A percentile compares a stretch with the other conserved stretches of the same genome.
Conservation (phyloP, 805 yeast genomes). For the Tetrapisispora fleetii region DNA sequence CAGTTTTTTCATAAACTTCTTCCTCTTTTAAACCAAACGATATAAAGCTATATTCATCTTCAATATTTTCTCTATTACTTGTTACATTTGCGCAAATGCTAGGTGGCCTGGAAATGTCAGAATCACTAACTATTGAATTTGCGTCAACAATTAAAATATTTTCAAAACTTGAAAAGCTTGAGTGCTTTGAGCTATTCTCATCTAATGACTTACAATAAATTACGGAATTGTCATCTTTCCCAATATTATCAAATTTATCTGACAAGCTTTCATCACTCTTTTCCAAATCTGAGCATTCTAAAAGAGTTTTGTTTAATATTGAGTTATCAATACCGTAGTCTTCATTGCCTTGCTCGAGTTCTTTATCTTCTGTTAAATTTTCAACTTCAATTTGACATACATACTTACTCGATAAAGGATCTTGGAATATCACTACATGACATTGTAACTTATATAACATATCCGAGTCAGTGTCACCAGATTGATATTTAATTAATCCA, state of each 20-base stretch:
- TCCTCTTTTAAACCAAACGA: no score
- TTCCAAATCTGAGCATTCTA: neutral
- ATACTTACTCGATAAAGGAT: neutral
- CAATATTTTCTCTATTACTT: no score
- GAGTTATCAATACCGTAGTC: neutral
- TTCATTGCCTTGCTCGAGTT: neutral
- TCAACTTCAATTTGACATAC: neutral
- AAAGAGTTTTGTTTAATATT: neutral
- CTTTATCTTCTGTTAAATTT: neutral
- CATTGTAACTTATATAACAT: neutral
- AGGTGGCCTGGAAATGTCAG: neutral
- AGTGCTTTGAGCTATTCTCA: neutral
- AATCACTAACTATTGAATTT: neutral
- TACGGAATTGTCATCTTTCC: neutral
- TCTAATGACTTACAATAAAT: no score
- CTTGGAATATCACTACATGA: neutral
- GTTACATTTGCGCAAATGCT: no score
- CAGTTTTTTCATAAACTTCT: no score
- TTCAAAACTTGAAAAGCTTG: neutral
- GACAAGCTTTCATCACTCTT: neutral
- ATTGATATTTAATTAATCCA: conserved; percentile 11
- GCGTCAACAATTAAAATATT: neutral
- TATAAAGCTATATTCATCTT: no score
- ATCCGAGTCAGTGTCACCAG: neutral
- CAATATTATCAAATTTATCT: no score